These are phyloP conservation scores for Pleurotus cornucopiae DNA, from an alignment of 768 basidiomycete species.

Conservation along the genomic window DNA sequence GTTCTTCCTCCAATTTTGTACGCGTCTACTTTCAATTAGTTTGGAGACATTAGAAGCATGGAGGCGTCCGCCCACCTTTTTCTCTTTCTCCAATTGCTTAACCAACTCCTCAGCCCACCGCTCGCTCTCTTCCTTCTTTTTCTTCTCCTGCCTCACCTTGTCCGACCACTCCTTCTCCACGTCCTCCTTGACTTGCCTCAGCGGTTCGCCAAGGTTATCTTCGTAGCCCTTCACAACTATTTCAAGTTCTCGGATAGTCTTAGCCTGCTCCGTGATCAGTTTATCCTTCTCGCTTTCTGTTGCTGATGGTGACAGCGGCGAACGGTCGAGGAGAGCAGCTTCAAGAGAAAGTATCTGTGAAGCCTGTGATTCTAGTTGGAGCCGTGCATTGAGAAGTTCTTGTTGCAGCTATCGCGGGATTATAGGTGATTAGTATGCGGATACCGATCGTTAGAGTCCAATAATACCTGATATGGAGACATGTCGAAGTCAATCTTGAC, in stretches of 20 bases:
- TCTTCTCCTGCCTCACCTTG: conserved; percentile 54
- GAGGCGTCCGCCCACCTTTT: conserved; percentile 39
- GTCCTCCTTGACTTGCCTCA: conserved; percentile 63
- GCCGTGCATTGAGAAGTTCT: conserved; percentile 75
- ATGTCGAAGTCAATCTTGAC: conserved; percentile 88
- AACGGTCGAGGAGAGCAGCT: conserved; percentile 67
- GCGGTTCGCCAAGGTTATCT: conserved; percentile 65
- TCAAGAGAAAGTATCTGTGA: conserved; percentile 84
- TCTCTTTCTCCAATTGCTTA: conserved; percentile 75
- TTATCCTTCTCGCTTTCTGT: conserved; percentile 72
- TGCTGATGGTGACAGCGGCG: conserved; percentile 59
- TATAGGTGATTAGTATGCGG: not conserved
- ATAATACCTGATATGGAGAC: conserved; percentile 72
- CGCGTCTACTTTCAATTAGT: conserved; percentile 34
- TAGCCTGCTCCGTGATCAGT: conserved; percentile 66
- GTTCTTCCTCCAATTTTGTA: conserved; percentile 69
- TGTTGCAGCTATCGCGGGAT: conserved; percentile 64
- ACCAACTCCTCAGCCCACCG: conserved; percentile 73
- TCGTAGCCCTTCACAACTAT: conserved; percentile 67
- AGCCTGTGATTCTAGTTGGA: conserved; percentile 75
- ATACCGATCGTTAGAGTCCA: conserved; percentile 8
- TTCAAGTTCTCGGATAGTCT: conserved; percentile 77
- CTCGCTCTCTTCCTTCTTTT: conserved; percentile 63
- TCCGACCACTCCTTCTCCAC: conserved; percentile 71
- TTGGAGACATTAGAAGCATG: not conserved